phyloP scores from a whole-genome alignment of 306 rosid species.

The Carpinus fangiana region DNA sequence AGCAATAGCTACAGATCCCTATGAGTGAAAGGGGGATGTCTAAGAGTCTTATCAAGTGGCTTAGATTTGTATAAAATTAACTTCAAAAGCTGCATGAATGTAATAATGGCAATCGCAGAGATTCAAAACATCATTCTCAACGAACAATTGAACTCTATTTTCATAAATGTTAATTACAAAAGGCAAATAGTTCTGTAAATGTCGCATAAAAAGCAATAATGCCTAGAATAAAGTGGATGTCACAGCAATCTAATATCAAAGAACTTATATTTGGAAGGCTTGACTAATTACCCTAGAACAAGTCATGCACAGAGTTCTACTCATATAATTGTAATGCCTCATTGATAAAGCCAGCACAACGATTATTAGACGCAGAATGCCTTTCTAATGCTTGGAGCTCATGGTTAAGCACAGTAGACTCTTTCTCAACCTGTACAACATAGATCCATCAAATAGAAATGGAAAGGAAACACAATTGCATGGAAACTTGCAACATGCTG shows the following conservation, averaged over 20 bases:
- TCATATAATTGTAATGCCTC: constrained; percentile 48
- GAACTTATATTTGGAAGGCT: background rate
- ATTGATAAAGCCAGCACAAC: constrained; percentile 44
- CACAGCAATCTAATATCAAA: background rate
- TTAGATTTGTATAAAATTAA: background rate
- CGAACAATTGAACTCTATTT: background rate
- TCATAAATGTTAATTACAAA: background rate
- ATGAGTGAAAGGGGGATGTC: background rate
- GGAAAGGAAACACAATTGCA: constrained; percentile 4
- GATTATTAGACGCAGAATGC: constrained; percentile 38
- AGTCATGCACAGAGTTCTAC: constrained; percentile 33
- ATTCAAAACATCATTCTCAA: background rate
- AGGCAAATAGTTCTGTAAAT: background rate
- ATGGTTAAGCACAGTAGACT: constrained; percentile 57
- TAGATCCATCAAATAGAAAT: constrained; percentile 5
- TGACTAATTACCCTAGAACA: constrained; percentile 66
- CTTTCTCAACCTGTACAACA: constrained; percentile 58
- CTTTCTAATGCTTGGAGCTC: constrained; percentile 65
- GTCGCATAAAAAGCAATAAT: background rate
- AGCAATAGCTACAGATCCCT: background rate
- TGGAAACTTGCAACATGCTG: constrained; percentile 11
- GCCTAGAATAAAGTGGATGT: background rate
- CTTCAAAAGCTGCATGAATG: constrained; percentile 1
- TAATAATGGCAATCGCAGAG: background rate
- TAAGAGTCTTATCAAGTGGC: background rate